Conservation (phyloP, 768 basidiomycete species). For the Rhodotorula diobovata region DNA sequence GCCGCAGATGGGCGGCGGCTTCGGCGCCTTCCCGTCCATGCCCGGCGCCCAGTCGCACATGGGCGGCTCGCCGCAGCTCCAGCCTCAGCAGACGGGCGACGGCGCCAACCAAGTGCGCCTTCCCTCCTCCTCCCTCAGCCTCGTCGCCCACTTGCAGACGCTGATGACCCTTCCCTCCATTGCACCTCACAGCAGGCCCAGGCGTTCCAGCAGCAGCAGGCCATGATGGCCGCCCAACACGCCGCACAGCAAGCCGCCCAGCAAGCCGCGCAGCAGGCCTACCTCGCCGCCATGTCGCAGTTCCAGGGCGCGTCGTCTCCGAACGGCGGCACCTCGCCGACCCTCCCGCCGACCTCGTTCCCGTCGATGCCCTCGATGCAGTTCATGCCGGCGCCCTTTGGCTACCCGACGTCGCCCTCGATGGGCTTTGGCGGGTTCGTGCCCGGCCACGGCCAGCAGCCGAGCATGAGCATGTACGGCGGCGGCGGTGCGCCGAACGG, state of each 20-base stretch:
- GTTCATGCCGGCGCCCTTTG: conserved; percentile 8
- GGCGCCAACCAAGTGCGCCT: conserved; percentile 50
- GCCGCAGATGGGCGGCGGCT: conserved; percentile 48
- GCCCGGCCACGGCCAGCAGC: conserved; percentile 23
- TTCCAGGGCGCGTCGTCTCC: conserved; percentile 13
- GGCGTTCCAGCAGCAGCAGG: conserved; percentile 53
- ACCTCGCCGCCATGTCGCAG: conserved; percentile 33
- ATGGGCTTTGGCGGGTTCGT: conserved; percentile 13
- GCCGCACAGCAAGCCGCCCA: conserved; percentile 58
- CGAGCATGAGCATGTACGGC: conserved; percentile 22
- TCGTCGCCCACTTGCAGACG: neutral
- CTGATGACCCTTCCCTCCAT: neutral
- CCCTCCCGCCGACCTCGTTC: conserved; percentile 17
- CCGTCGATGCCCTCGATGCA: conserved; percentile 16
- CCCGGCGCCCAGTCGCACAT: conserved; percentile 47
- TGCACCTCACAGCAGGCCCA: neutral
- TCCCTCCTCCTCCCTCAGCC: too few species aligned
- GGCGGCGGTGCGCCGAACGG: neutral
- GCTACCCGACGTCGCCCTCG: conserved; percentile 17
- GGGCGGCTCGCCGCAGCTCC: conserved; percentile 55
- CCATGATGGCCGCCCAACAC: conserved; percentile 69
- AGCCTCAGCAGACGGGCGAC: conserved; percentile 24
- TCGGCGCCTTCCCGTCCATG: conserved; percentile 44
- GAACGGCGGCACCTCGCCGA: neutral
- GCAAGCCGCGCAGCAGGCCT: conserved; percentile 29